Evolutionary conservation across 495 filamentous ascomycete genomes (phyloP), one percentile per base, ranked within the genome.

Genomic region (Astrothelium macrocarpum): DNA sequence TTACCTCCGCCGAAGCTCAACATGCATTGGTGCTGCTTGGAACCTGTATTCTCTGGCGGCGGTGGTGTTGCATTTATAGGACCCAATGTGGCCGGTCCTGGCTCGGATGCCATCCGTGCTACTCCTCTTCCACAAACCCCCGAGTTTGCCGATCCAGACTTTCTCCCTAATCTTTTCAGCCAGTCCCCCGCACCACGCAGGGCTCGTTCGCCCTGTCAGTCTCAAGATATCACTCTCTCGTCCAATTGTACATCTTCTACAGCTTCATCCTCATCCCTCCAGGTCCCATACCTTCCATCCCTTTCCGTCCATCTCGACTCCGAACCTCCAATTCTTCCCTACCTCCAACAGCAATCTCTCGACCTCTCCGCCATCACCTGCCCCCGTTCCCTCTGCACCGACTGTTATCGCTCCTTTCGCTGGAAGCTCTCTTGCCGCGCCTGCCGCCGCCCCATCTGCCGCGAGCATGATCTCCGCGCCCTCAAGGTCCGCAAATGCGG

Each of bases 1-100:
- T 29, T 59, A 61, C 28, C 69, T 12, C 71, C 68, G 12, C 81
- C 82, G 20, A 74, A 73, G 45, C 71, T 83, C 59, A 81, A 77
- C 29, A 82, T 83, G 66, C 77, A 81, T 62, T 85, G 83, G 83
- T 85, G 83, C 72, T 86, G 83, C 63, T 78, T 81, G n/a, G 81
- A 84, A 61, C 83, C 83, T 1, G 79, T 82, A 45, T 84, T 84
- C 68, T 85, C 83, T 20, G 82, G 82, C 3, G 82, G 83, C n/a
- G 83, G 82, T 59, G 81, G 82, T 5, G 84, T 85, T 65, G 82
- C 80, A 59, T 82, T 84, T 42, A 73, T 80, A 14, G 76, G 76
- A 20, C 72, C 71, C 45, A 70, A 69, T 18, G 79, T 81, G 23
- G 76, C 76, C 0, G 81, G 76, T 63, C 76, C 79, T 45, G 80